These are phyloP conservation scores for Suillus tomentosus DNA, from an alignment of 768 basidiomycete species.

Conservation along the genomic window DNA sequence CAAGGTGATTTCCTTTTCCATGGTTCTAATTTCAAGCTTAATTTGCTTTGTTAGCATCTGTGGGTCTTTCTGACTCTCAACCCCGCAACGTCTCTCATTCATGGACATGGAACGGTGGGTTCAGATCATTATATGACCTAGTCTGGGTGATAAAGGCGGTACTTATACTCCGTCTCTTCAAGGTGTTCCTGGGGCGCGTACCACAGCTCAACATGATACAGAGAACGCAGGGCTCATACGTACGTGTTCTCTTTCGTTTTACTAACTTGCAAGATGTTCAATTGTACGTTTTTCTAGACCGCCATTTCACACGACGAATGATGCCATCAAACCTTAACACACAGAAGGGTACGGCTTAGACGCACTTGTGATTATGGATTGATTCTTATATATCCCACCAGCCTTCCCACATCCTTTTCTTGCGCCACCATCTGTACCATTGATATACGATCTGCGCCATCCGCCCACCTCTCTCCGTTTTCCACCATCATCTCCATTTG, in stretches of 20 bases:
- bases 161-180: neutral
- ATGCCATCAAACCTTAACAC: neutral
- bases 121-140: neutral
- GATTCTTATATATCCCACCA: neutral
- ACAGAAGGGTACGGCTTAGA: neutral
- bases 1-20: neutral
- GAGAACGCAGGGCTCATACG: neutral
- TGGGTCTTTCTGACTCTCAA: neutral
- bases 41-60: neutral
- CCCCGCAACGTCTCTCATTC: neutral
- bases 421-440: neutral
- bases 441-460: constrained; percentile 13
- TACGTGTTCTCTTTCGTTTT: neutral
- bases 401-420: neutral
- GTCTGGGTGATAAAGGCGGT: neutral
- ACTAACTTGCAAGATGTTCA: neutral
- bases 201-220: constrained; percentile 1
- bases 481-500: constrained; percentile 8
- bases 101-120: neutral
- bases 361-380: too few species aligned
- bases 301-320: neutral
- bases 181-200: neutral
- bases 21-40: too few species aligned
- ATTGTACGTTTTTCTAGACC: neutral
- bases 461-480: constrained; percentile 1